phyloP scores from a whole-genome alignment of 805 yeast species.

The Novakomyces olei region DNA sequence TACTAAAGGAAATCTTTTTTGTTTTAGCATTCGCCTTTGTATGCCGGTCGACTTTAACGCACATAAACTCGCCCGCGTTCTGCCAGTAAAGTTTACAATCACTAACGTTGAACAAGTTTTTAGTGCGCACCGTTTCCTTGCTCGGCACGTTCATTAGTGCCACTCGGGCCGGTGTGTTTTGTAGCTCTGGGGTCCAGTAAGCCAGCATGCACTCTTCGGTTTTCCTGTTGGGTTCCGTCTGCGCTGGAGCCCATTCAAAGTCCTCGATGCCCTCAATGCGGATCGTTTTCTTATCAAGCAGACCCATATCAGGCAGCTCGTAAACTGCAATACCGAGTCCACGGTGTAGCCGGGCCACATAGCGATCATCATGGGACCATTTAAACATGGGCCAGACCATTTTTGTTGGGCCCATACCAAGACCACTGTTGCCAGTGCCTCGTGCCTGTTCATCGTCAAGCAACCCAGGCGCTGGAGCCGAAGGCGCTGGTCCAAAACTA shows the following conservation, averaged over 20 bases:
- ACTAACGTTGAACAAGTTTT: constrained; percentile 83
- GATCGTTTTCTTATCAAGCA: constrained; percentile 67
- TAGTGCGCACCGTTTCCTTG: constrained; percentile 63
- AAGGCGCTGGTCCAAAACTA: constrained; percentile 34
- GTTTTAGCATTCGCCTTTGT: constrained; percentile 71
- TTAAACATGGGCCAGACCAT: constrained; percentile 89
- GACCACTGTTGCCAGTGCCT: constrained; percentile 20
- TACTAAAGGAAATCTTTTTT: constrained; percentile 73
- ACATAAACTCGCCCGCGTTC: constrained; percentile 54
- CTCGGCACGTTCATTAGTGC: constrained; percentile 72
- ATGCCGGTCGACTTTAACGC: constrained; percentile 92
- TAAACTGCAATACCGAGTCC: constrained; percentile 71
- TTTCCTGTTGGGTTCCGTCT: constrained; percentile 41
- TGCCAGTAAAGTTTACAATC: constrained; percentile 91
- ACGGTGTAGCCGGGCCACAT: constrained; percentile 87
- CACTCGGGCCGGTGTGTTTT: constrained; percentile 87
- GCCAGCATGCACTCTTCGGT: constrained; percentile 44
- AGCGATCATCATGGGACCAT: constrained; percentile 84
- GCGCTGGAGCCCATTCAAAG: constrained; percentile 88
- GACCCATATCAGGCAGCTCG: constrained; percentile 54
- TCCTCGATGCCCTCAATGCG: constrained; percentile 69
- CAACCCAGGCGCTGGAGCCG: constrained; percentile 36
- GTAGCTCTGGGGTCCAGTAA: constrained; percentile 91
- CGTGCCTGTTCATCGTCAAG: constrained; percentile 7
- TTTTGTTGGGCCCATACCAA: constrained; percentile 28